These are phyloP conservation scores for Moringa oleifera DNA, from an alignment of 345 rosid species.

Conservation along the genomic window DNA sequence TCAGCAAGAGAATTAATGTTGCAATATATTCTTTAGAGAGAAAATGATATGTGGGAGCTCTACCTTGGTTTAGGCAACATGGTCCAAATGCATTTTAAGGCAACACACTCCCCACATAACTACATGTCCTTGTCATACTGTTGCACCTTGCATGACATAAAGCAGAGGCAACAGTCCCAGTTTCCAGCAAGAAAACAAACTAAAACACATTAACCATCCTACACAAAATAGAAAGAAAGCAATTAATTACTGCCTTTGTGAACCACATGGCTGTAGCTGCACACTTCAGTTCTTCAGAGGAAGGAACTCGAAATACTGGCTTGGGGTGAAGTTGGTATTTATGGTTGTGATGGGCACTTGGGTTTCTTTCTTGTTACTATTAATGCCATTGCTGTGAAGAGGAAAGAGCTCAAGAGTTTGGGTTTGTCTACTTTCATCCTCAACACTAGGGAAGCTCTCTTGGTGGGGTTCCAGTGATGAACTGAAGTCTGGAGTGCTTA, in stretches of 20 bases:
- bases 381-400: conserved; percentile 16
- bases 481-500: neutral
- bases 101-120: conserved; percentile 11
- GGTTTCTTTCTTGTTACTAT: conserved; percentile 20
- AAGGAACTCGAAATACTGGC: conserved; percentile 55
- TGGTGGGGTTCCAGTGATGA: conserved; percentile 10
- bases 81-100: conserved; percentile 31
- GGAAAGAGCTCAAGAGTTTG: conserved; percentile 61
- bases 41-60: conserved; percentile 9
- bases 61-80: conserved; percentile 21
- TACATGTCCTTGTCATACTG: conserved; percentile 24
- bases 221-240: conserved; percentile 14
- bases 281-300: conserved; percentile 55
- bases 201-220: conserved; percentile 12
- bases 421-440: conserved; percentile 26
- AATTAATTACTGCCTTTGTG: conserved; percentile 20
- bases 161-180: conserved; percentile 27
- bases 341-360: conserved; percentile 21
- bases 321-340: conserved; percentile 32
- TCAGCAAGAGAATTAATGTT: conserved; percentile 8
- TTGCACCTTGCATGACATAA: conserved; percentile 16
- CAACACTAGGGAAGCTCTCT: conserved; percentile 12
- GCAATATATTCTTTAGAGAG: conserved; percentile 15
- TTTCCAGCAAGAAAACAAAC: conserved; percentile 35
- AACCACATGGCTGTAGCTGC: conserved; percentile 40